Base-by-base conservation (phyloP, 169 alveolate species). In the Besnoitia besnoiti region DNA sequence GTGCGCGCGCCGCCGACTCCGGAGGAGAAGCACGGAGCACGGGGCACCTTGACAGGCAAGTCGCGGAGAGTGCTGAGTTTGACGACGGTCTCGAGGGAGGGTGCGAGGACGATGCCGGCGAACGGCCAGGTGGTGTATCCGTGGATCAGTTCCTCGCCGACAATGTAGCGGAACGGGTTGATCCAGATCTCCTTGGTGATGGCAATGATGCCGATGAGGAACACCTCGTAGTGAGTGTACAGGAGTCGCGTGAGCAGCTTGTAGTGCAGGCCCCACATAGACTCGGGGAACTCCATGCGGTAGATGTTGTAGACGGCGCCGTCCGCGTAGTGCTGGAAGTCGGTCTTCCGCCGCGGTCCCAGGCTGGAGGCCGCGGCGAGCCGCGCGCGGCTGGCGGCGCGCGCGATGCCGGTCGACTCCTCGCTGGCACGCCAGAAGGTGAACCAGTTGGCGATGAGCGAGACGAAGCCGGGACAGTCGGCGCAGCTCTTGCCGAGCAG, bases 91-190 rank as follows among this genome's bases (percentile, higher is more conserved):
- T 90, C 90, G 30, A 90, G 75, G 30, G 85, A 73, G 42, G 93
- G 93, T 40, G 93, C 93, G n/a, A 90, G 55, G 62, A 90, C 93
- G 46, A 90, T 90, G 59, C 91, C 91, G 39, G 91, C 91, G 51
- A 85, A 85, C 37, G 84, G 87, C 87, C 87, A 77, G 27, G 87
- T 40, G 59, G 87, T 77, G 40, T 44, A 40, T 0, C 80, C 85
- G 24, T 35, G 37, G 67, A 51, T n/a, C 50, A 90, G 89, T 62
- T 90, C 93, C 33, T 44, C 93, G 33, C 93, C 93, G 35, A 90
- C 61, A n/a, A 44, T 42, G 79, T 90, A 90, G 49, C 55, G 85
- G 42, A 39, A 76, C 8, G 93, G 93, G 35, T 90, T 90, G 42
- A 90, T 44, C 42, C 82, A 73, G 47, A 84, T 46, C 46, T 50